Conservation (phyloP, 768 basidiomycete species). For the Pulveroboletus sp. region DNA sequence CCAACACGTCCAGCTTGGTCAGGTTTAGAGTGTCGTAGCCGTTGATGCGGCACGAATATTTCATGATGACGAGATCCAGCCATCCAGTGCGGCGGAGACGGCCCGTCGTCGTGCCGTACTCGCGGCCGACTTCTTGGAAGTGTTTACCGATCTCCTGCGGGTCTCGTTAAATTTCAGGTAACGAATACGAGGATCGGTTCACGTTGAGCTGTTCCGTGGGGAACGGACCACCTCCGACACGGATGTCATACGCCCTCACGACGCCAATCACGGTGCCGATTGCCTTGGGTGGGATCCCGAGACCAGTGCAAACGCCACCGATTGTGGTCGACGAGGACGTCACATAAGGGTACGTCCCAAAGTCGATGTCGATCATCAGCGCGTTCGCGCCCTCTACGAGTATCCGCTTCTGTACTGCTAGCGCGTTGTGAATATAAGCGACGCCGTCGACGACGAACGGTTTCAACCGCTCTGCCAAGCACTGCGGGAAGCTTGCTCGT, state of each 20-base stretch:
- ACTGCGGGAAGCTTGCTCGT: slow-evolving; percentile 37
- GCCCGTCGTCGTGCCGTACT: slow-evolving; percentile 92
- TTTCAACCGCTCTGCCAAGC: slow-evolving; percentile 73
- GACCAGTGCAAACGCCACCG: slow-evolving; percentile 94
- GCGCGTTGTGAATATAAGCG: slow-evolving; percentile 75
- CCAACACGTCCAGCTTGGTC: slow-evolving; percentile 94
- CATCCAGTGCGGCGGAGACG: slow-evolving; percentile 92
- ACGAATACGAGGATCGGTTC: slow-evolving; percentile 23
- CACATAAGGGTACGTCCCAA: slow-evolving; percentile 96
- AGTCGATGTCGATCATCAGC: slow-evolving; percentile 96
- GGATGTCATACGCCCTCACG: slow-evolving; percentile 96
- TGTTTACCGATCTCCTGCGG: slow-evolving; percentile 73
- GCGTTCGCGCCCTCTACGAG: slow-evolving; percentile 98
- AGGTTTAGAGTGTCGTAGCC: slow-evolving; percentile 92
- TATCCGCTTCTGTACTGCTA: slow-evolving; percentile 70
- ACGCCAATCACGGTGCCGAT: slow-evolving; percentile 91
- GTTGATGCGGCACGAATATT: slow-evolving; percentile 90
- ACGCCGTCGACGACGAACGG: slow-evolving; percentile 92
- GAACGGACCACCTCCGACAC: slow-evolving; percentile 98
- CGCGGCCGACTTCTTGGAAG: slow-evolving; percentile 89
- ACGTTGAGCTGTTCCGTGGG: slow-evolving; percentile 93
- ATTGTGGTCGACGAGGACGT: slow-evolving; percentile 92
- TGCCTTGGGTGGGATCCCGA: slow-evolving; percentile 90
- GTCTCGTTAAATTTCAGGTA: background rate
- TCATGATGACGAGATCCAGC: slow-evolving; percentile 95